A percentile compares a stretch with the other conserved stretches of the same genome.
Evolutionary conservation across 164 flowering plant species (phyloP).

Genomic region (Litsea cubeba): DNA sequence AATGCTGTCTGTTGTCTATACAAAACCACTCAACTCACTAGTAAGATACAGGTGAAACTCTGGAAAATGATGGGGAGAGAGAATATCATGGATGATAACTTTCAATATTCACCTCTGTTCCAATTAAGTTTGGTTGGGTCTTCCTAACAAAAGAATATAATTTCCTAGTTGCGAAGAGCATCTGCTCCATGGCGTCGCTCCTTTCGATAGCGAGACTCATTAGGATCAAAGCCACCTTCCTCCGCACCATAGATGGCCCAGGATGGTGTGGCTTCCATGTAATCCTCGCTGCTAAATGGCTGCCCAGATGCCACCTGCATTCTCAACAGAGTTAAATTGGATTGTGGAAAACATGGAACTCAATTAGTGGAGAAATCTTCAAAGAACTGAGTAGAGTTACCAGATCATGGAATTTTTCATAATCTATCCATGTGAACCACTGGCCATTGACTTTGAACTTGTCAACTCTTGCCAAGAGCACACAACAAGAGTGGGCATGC

Average conservation of each 20-base stretch:
- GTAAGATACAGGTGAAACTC: too few relatives aligned
- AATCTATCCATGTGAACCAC: constrained; percentile 98
- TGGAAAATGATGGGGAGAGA: too few relatives aligned
- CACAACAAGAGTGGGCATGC: constrained; percentile 96
- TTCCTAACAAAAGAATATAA: too few relatives aligned
- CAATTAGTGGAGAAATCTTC: background rate
- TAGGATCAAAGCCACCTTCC: constrained; percentile 98
- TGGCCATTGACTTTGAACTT: constrained; percentile 81
- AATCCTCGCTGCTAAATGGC: constrained; percentile 74
- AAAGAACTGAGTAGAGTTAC: constrained; percentile 23
- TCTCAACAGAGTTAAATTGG: background rate
- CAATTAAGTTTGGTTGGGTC: too few relatives aligned
- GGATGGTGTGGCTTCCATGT: constrained; percentile 82
- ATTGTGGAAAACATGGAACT: background rate
- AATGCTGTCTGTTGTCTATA: too few relatives aligned
- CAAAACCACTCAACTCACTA: too few relatives aligned
- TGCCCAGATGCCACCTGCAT: constrained; percentile 76
- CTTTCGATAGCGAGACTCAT: constrained; percentile 63
- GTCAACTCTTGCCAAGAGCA: constrained; percentile 77
- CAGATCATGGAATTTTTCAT: constrained; percentile 92
- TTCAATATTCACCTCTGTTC: too few relatives aligned
- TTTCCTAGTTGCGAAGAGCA: background rate
- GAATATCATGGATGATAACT: too few relatives aligned
- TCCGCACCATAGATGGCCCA: constrained; percentile 97
- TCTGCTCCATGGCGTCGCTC: constrained; percentile 62